A percentile compares a stretch with the other conserved stretches of the same genome.
Evolutionary conservation across 2,329 filamentous ascomycete species (phyloP).

Genomic region (Sclerotinia trifoliorum): DNA sequence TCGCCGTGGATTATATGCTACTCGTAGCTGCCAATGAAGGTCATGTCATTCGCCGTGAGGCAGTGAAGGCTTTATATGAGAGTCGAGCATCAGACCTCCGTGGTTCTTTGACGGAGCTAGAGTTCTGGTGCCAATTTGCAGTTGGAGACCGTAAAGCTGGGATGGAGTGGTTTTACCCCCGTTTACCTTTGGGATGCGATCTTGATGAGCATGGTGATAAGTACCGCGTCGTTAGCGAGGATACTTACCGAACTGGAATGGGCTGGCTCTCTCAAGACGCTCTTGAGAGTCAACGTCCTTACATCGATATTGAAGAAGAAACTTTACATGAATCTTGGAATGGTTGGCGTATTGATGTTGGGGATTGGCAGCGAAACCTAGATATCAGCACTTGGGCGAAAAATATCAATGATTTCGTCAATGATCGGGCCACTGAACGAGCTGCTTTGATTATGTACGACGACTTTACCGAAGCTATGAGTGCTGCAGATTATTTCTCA

Average conservation of each 20-base stretch:
- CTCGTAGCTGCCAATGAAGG: slow-evolving; percentile 85
- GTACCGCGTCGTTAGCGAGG: slow-evolving; percentile 76
- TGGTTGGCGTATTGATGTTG: slow-evolving; percentile 64
- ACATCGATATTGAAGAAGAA: slow-evolving; percentile 57
- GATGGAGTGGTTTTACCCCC: slow-evolving; percentile 82
- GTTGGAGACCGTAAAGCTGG: slow-evolving; percentile 87
- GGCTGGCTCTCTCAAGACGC: slow-evolving; percentile 69
- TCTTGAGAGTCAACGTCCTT: slow-evolving; percentile 41
- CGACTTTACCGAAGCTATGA: slow-evolving; percentile 58
- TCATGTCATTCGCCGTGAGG: slow-evolving; percentile 68
- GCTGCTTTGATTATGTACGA: slow-evolving; percentile 52
- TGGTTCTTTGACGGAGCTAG: slow-evolving; percentile 76
- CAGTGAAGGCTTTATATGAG: slow-evolving; percentile 68
- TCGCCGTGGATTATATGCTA: slow-evolving; percentile 77
- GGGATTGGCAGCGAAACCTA: slow-evolving; percentile 52
- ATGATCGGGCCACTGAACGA: slow-evolving; percentile 31
- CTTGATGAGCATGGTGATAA: slow-evolving; percentile 64
- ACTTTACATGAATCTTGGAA: slow-evolving; percentile 63
- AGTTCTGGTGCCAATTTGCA: slow-evolving; percentile 97
- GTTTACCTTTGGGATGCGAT: slow-evolving; percentile 72
- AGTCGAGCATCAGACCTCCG: slow-evolving; percentile 72
- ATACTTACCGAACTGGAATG: slow-evolving; percentile 76
- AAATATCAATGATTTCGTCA: slow-evolving; percentile 30
- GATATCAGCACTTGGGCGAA: slow-evolving; percentile 45
- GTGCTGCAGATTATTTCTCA: slow-evolving; percentile 61